A percentile compares a stretch with the other conserved stretches of the same genome.
Conservation (phyloP, 192 early-diverging fungal genomes). For the Backusella morwellensis region DNA sequence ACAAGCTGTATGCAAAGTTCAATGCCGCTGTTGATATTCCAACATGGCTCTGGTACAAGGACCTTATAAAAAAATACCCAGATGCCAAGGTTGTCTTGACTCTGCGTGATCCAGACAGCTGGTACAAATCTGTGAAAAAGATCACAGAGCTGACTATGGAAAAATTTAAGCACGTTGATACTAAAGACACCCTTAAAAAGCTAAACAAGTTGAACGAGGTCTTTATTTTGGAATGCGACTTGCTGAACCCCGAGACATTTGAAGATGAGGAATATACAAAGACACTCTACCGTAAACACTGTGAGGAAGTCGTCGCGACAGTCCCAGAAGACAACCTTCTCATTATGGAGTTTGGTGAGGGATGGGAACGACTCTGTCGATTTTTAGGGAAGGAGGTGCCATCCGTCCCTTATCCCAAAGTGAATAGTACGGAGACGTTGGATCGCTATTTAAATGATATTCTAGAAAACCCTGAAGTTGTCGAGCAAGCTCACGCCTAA, state of each 20-base stretch:
- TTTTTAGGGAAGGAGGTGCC: background rate
- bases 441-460: background rate
- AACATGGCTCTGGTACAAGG: conserved; percentile 14
- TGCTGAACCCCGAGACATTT: background rate
- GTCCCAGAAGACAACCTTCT: background rate
- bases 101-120: conserved; percentile 12
- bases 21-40: conserved; percentile 22
- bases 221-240: background rate
- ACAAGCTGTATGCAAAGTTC: conserved; percentile 1
- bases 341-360: conserved; percentile 8
- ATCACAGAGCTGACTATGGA: background rate
- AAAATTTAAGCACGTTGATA: background rate
- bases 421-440: background rate
- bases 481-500: background rate
- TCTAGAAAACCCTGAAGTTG: background rate
- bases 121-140: conserved; percentile 15
- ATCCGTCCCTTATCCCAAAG: background rate
- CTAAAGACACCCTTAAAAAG: background rate
- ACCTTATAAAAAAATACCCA: conserved; percentile 19
- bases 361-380: background rate
- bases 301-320: background rate
- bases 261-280: background rate
- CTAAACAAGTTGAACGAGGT: background rate
- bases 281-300: background rate
- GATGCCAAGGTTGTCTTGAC: conserved; percentile 23